phyloP scores from a whole-genome alignment of 306 rosid genomes.

The Cicer chorassanicum region DNA sequence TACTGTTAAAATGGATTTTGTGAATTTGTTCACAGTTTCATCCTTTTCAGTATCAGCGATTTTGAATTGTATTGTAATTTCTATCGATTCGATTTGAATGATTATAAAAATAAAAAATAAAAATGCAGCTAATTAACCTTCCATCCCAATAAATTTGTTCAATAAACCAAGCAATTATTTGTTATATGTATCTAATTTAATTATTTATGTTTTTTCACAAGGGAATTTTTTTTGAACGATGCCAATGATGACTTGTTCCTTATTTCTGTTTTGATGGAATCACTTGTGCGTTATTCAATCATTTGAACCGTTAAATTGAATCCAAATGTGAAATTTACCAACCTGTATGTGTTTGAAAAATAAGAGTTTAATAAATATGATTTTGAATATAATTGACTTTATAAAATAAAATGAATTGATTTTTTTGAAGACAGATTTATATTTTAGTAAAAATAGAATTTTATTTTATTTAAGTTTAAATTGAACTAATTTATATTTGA shows the following conservation, averaged over 20 bases:
- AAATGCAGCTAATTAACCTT: too few species aligned
- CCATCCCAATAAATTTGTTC: too few species aligned
- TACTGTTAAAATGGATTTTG: too few species aligned
- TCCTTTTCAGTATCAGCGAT: too few species aligned
- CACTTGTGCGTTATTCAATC: slow-evolving; percentile 8
- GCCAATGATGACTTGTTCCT: neutral
- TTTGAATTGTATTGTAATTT: too few species aligned
- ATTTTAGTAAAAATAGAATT: too few species aligned
- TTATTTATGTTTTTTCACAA: neutral
- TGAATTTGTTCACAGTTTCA: too few species aligned
- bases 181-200: neutral
- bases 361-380: neutral
- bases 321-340: neutral
- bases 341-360: neutral
- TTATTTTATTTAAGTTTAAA: too few species aligned
- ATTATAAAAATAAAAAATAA: too few species aligned
- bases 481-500: too few species aligned
- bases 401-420: neutral
- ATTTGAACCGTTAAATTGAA: slow-evolving; percentile 2
- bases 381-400: neutral
- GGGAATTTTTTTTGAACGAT: neutral
- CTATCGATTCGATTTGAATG: too few species aligned
- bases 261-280: neutral
- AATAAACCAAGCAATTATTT: neutral
- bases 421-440: neutral